Evolutionary conservation across 768 basidiomycete species (phyloP).

Genomic region (Panaeolus papilionaceus): DNA sequence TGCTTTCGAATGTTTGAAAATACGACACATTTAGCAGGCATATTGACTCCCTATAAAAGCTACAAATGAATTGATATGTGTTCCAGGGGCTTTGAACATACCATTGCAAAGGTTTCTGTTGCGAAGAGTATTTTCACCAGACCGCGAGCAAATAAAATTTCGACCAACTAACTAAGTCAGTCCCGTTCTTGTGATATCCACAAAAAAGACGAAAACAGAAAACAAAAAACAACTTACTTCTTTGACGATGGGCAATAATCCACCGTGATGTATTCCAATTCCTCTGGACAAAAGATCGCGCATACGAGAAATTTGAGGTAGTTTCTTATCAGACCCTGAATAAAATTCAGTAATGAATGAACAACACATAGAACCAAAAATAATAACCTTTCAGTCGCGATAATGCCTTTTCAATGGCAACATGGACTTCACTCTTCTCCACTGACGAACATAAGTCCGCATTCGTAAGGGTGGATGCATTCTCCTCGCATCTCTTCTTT

Average conservation of each 20-base stretch:
- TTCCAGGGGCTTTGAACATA: conserved; percentile 38
- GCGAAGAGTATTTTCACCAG: conserved; percentile 97
- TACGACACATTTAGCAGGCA: conserved; percentile 97
- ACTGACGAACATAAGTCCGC: conserved; percentile 85
- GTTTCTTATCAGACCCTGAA: conserved; percentile 85
- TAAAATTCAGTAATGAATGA: conserved; percentile 17
- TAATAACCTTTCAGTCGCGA: conserved; percentile 83
- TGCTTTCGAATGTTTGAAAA: conserved; percentile 96
- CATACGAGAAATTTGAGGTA: conserved; percentile 94
- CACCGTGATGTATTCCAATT: conserved; percentile 98
- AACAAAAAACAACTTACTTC: conserved; percentile 59
- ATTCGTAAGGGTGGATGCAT: conserved; percentile 88
- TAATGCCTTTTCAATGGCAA: conserved; percentile 91
- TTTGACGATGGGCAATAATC: conserved; percentile 95
- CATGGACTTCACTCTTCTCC: conserved; percentile 97
- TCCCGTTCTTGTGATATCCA: background rate
- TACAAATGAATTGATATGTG: background rate
- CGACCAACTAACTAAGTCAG: conserved; percentile 72
- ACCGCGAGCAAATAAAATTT: conserved; percentile 94
- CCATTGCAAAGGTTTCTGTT: conserved; percentile 99
- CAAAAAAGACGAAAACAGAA: background rate
- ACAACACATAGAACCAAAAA: conserved; percentile 14
- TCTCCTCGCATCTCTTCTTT: conserved; percentile 97
- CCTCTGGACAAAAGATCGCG: conserved; percentile 88
- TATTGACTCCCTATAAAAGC: conserved; percentile 87